Evolutionary conservation across 768 basidiomycete genomes (phyloP).

Genomic region (Galerina sulciceps): DNA sequence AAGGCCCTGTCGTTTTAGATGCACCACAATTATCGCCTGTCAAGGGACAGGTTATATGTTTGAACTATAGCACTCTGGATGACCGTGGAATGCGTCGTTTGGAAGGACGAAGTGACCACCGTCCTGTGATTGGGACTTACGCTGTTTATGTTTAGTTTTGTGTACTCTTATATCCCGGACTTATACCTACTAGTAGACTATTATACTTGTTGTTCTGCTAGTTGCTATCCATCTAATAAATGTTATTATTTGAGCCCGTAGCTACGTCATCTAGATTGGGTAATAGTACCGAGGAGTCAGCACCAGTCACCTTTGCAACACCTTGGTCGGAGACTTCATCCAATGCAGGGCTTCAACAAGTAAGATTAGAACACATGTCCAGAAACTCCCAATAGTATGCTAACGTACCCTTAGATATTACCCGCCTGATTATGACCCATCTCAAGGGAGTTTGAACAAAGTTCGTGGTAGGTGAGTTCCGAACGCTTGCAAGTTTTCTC

Average conservation of each 20-base stretch:
- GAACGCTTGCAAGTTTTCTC: background rate
- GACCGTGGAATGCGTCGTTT: constrained; percentile 76
- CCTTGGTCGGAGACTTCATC: background rate
- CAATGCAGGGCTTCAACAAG: constrained; percentile 57
- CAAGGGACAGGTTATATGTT: constrained; percentile 74
- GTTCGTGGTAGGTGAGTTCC: constrained; percentile 56
- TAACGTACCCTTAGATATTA: constrained; percentile 41
- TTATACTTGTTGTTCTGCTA: background rate
- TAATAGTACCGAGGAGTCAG: no score
- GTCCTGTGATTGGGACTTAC: constrained; percentile 84
- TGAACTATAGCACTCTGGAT: constrained; percentile 74
- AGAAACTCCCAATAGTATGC: background rate
- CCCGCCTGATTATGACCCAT: constrained; percentile 55
- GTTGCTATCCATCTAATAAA: background rate
- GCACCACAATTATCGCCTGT: constrained; percentile 25
- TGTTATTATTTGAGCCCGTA: background rate
- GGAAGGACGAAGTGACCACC: constrained; percentile 82
- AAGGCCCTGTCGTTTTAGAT: constrained; percentile 1
- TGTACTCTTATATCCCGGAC: background rate
- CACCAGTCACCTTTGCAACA: no score
- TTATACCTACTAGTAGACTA: background rate
- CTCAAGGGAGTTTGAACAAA: constrained; percentile 72
- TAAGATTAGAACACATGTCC: constrained; percentile 12
- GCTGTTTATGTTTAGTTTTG: constrained; percentile 58
- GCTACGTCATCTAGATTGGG: no score